Percentiles rank a stretch among this genome's conserved stretches.
Evolutionary conservation across 2,329 filamentous ascomycete genomes (phyloP).

Genomic region (Aphanoascus verrucosus): DNA sequence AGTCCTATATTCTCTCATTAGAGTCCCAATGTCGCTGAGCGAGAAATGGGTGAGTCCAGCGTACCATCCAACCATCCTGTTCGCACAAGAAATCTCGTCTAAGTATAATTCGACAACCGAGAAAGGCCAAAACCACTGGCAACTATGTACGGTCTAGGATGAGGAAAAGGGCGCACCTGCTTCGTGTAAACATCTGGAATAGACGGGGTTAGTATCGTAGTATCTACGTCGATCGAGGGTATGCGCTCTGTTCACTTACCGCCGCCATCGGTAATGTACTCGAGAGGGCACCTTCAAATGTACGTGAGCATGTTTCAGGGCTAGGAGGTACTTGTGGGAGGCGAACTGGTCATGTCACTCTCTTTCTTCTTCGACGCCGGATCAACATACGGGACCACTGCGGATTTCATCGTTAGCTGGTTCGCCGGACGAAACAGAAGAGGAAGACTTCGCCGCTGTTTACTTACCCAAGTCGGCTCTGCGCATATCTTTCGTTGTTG

Average conservation of each 20-base stretch:
- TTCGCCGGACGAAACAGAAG: conserved; percentile 8
- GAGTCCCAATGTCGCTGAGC: not conserved
- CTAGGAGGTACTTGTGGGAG: conserved; percentile 12
- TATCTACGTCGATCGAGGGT: not conserved
- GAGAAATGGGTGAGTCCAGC: conserved; percentile 14
- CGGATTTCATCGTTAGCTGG: conserved; percentile 14
- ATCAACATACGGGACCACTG: conserved; percentile 82
- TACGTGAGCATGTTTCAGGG: not conserved
- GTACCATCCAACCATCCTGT: conserved; percentile 54
- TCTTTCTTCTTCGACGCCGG: conserved; percentile 55
- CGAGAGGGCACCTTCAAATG: conserved; percentile 45
- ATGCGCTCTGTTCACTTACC: conserved; percentile 36
- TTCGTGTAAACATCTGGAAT: conserved; percentile 70
- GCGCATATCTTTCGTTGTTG: conserved; percentile 65
- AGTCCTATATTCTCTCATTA: conserved; percentile 26
- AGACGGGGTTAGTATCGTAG: conserved; percentile 11
- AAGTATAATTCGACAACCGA: not conserved
- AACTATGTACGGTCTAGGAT: not conserved
- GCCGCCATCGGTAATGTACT: conserved; percentile 91
- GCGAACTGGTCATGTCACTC: conserved; percentile 60
- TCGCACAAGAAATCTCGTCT: not conserved
- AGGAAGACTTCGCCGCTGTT: not conserved
- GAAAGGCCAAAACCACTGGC: not conserved
- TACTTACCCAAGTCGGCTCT: conserved; percentile 59
- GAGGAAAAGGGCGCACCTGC: conserved; percentile 49